Conservation (phyloP, 2,329 filamentous ascomycete genomes). For the Calcarisporium arbuscula region DNA sequence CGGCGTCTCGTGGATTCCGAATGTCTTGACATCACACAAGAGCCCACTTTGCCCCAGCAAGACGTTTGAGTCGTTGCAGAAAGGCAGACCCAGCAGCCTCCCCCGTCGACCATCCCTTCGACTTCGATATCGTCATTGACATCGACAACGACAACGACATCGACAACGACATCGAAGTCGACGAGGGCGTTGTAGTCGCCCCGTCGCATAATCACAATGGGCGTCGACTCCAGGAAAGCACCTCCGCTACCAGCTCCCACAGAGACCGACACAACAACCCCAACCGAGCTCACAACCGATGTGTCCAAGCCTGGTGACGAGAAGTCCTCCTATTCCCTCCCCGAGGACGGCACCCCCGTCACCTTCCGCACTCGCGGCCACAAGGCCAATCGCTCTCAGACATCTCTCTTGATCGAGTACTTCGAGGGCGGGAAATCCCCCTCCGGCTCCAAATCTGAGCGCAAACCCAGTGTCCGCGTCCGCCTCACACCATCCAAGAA, state of each 20-base stretch:
- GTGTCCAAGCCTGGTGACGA: constrained; percentile 61
- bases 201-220: constrained; percentile 38
- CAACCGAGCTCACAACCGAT: constrained; percentile 58
- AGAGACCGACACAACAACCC: constrained; percentile 60
- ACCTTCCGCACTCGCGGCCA: constrained; percentile 76
- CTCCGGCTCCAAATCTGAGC: constrained; percentile 49
- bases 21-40: no score
- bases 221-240: constrained; percentile 47
- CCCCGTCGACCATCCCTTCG: no score
- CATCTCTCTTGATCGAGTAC: constrained; percentile 88
- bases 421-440: constrained; percentile 73
- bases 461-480: constrained; percentile 74
- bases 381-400: constrained; percentile 63
- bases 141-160: no score
- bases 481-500: constrained; percentile 74
- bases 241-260: constrained; percentile 74
- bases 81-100: no score
- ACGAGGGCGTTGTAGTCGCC: constrained; percentile 4
- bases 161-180: no score
- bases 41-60: no score
- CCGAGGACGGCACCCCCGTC: constrained; percentile 83
- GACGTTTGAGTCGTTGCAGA: no score
- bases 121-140: no score
- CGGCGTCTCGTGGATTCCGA: no score
- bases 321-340: constrained; percentile 72